These are phyloP conservation scores for Adansonia digitata DNA, from an alignment of 345 rosid genomes.

Conservation along the genomic window DNA sequence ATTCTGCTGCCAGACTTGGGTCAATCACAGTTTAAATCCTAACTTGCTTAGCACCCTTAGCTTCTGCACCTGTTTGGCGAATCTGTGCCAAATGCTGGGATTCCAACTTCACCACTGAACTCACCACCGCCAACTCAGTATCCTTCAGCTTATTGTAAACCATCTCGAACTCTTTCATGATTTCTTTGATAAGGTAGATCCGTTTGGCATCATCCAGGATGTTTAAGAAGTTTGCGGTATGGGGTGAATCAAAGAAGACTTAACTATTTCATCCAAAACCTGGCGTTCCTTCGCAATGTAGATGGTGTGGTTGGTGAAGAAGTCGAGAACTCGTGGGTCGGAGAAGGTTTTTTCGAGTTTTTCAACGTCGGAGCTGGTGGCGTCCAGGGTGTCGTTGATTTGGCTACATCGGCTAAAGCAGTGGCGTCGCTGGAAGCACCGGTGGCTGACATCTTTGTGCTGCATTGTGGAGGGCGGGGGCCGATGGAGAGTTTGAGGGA, in stretches of 20 bases:
- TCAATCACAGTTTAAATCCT: slow-evolving; percentile 78
- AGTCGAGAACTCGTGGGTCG: slow-evolving; percentile 37
- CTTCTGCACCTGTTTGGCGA: slow-evolving; percentile 91
- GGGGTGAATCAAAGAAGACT: slow-evolving; percentile 44
- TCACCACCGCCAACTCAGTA: slow-evolving; percentile 77
- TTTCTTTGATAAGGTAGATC: slow-evolving; percentile 51
- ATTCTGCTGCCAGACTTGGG: slow-evolving; percentile 80
- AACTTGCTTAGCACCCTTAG: slow-evolving; percentile 79
- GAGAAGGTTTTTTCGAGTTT: slow-evolving; percentile 68
- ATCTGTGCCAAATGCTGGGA: slow-evolving; percentile 77
- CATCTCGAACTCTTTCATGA: slow-evolving; percentile 66
- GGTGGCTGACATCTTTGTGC: slow-evolving; percentile 49
- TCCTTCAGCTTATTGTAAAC: slow-evolving; percentile 61
- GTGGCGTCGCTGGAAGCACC: slow-evolving; percentile 70
- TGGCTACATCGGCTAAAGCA: slow-evolving; percentile 74
- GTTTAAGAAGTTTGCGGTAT: slow-evolving; percentile 64
- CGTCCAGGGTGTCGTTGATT: slow-evolving; percentile 50
- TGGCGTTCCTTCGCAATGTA: slow-evolving; percentile 39
- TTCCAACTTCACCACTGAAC: slow-evolving; percentile 76
- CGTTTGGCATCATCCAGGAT: slow-evolving; percentile 61
- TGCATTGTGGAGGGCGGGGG: slow-evolving; percentile 34
- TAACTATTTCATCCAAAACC: slow-evolving; percentile 55
- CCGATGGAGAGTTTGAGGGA: slow-evolving; percentile 29
- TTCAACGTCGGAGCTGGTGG: slow-evolving; percentile 67
- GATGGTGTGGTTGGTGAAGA: slow-evolving; percentile 63